A percentile compares a stretch with the other conserved stretches of the same genome.
phyloP scores from a whole-genome alignment of 345 rosid genomes.

The Garcia nutans region DNA sequence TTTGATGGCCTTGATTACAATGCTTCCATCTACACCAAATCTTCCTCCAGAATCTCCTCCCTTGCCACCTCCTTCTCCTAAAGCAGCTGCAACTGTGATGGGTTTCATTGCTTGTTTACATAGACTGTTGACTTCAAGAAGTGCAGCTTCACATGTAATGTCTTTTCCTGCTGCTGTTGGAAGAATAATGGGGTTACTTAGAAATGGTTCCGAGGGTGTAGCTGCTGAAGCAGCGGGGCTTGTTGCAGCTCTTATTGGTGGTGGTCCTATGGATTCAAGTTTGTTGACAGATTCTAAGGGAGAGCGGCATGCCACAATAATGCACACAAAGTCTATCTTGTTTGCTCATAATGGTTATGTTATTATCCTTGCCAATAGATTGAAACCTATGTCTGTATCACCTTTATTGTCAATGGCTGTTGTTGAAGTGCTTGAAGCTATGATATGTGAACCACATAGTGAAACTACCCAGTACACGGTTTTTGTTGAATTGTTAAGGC shows the following conservation, averaged over 20 bases:
- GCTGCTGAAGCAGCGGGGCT: slow-evolving; percentile 94
- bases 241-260: slow-evolving; percentile 83
- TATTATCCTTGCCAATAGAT: slow-evolving; percentile 76
- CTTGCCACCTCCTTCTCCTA: slow-evolving; percentile 97
- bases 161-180: slow-evolving; percentile 99
- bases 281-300: slow-evolving; percentile 68
- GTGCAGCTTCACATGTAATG: slow-evolving; percentile 95
- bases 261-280: slow-evolving; percentile 68
- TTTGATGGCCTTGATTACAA: slow-evolving; percentile 95
- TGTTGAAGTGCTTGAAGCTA: slow-evolving; percentile 96
- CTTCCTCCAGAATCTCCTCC: slow-evolving; percentile 96
- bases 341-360: slow-evolving; percentile 75
- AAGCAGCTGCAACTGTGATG: slow-evolving; percentile 98
- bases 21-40: slow-evolving; percentile 93
- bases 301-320: slow-evolving; percentile 89
- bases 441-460: slow-evolving; percentile 99
- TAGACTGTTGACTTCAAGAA: slow-evolving; percentile 84
- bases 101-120: slow-evolving; percentile 95
- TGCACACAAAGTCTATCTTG: slow-evolving; percentile 94
- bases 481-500: slow-evolving; percentile 95
- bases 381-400: slow-evolving; percentile 93
- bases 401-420: slow-evolving; percentile 92
- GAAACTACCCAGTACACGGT: slow-evolving; percentile 95
- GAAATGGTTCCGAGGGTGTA: slow-evolving; percentile 97
- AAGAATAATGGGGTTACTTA: slow-evolving; percentile 96